phyloP scores from a whole-genome alignment of 768 basidiomycete species.

The Xerocomellus intermedius region DNA sequence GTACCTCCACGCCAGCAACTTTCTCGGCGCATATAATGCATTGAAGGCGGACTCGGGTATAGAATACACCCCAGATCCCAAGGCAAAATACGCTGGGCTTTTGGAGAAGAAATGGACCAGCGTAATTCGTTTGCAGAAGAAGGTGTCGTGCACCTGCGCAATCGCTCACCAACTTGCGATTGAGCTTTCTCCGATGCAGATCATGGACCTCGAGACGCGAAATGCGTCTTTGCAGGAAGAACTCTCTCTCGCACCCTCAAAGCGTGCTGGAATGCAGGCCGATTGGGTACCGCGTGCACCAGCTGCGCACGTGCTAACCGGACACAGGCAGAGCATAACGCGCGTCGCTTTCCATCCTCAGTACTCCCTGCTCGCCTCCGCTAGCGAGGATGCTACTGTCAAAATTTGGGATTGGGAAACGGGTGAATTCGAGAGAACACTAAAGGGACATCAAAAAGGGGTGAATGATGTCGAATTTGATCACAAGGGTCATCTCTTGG shows the following conservation, averaged over 20 bases:
- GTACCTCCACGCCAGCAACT: constrained; percentile 68
- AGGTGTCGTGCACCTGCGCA: constrained; percentile 46
- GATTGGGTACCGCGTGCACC: constrained; percentile 91
- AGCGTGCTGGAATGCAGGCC: constrained; percentile 57
- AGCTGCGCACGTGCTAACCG: constrained; percentile 71
- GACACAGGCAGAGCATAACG: constrained; percentile 76
- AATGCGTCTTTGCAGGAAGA: constrained; percentile 79
- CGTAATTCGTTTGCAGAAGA: constrained; percentile 93
- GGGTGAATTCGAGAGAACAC: constrained; percentile 86
- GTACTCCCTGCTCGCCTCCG: constrained; percentile 79
- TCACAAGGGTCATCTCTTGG: constrained; percentile 77
- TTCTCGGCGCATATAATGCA: constrained; percentile 59
- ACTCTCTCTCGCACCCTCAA: constrained; percentile 47
- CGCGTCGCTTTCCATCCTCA: constrained; percentile 84
- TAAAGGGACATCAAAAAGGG: constrained; percentile 90
- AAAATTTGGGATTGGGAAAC: constrained; percentile 98
- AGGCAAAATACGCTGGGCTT: constrained; percentile 81
- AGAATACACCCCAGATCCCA: constrained; percentile 79
- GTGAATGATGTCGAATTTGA: constrained; percentile 89
- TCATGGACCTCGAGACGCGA: constrained; percentile 91
- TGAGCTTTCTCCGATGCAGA: constrained; percentile 45
- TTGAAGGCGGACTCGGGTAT: constrained; percentile 52
- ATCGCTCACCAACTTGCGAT: constrained; percentile 4
- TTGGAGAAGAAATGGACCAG: constrained; percentile 99
- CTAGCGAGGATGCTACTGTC: constrained; percentile 85